phyloP scores from a whole-genome alignment of 345 rosid genomes.

The Passiflora organensis region DNA sequence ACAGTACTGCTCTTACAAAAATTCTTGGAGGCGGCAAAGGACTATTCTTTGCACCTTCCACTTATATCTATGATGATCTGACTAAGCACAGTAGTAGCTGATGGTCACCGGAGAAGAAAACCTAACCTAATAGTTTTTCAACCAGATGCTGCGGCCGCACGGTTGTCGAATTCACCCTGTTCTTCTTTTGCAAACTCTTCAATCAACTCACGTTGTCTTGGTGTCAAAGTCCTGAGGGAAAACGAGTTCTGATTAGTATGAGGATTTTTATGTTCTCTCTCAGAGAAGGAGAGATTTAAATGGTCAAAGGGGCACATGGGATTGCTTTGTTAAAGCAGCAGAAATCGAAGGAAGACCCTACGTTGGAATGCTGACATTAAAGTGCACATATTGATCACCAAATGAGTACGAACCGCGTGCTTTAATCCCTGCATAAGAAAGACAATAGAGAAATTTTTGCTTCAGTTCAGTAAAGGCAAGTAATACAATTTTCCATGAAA shows the following conservation, averaged over 20 bases:
- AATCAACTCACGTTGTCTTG: constrained; percentile 77
- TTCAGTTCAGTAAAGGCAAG: too few relatives aligned
- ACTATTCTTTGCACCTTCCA: not conserved
- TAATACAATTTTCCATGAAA: too few relatives aligned
- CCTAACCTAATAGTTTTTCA: too few relatives aligned
- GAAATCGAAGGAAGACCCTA: constrained; percentile 24
- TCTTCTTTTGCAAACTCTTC: constrained; percentile 93
- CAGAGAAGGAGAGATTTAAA: too few relatives aligned
- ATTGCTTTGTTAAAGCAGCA: too few relatives aligned
- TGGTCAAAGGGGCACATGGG: too few relatives aligned
- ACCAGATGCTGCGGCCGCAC: constrained; percentile 74
- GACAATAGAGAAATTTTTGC: too few relatives aligned
- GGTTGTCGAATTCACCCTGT: constrained; percentile 63
- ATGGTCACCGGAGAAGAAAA: too few relatives aligned
- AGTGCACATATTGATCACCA: constrained; percentile 94
- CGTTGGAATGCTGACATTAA: constrained; percentile 87
- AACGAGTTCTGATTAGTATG: not conserved
- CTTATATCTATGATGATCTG: not conserved
- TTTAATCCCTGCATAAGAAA: constrained; percentile 66
- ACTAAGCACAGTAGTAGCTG: not conserved
- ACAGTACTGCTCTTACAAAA: constrained; percentile 11
- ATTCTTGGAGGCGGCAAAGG: constrained; percentile 2
- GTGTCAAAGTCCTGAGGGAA: constrained; percentile 58
- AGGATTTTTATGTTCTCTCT: too few relatives aligned
- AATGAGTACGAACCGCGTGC: constrained; percentile 60